Evolutionary conservation across 2,329 filamentous ascomycete genomes (phyloP).

Genomic region (Monosporascus cannonballus): DNA sequence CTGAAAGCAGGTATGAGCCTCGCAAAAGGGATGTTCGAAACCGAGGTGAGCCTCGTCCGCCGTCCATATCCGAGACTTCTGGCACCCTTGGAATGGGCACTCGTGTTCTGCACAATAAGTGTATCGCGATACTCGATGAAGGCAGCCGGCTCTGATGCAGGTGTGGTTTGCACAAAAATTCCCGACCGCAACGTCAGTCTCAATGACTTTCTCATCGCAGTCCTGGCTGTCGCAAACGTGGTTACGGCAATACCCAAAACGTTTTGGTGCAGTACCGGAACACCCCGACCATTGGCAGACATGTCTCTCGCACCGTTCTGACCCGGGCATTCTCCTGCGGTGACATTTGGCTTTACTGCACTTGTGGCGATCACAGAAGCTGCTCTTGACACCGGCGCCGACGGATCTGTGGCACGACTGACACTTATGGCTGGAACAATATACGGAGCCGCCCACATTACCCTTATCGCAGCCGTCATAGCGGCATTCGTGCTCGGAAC

Average conservation of each 20-base stretch:
- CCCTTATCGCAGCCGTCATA: too few species aligned
- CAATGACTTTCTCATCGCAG: constrained; percentile 4
- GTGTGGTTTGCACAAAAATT: constrained; percentile 7
- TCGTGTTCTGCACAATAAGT: constrained; percentile 9
- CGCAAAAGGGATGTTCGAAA: constrained; percentile 9
- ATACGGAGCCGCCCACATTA: constrained; percentile 1
- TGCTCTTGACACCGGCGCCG: constrained; percentile 3
- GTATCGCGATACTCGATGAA: constrained; percentile 1
- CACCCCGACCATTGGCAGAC: constrained; percentile 9
- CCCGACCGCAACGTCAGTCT: background rate
- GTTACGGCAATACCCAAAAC: constrained; percentile 8
- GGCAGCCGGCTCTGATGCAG: constrained; percentile 6
- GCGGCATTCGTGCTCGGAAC: too few species aligned
- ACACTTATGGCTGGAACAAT: constrained; percentile 10
- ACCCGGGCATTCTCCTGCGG: constrained; percentile 2
- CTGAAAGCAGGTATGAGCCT: constrained; percentile 8
- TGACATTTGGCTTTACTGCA: constrained; percentile 7
- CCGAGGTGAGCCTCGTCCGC: constrained; percentile 1
- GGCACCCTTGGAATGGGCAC: constrained; percentile 9
- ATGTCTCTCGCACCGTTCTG: constrained; percentile 8
- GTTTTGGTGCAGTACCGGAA: constrained; percentile 3
- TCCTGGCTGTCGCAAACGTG: constrained; percentile 8
- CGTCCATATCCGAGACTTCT: constrained; percentile 8
- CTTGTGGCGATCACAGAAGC: constrained; percentile 12
- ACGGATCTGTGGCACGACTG: constrained; percentile 7